These are phyloP conservation scores for Suillus subluteus DNA, from an alignment of 768 basidiomycete species.

Conservation along the genomic window DNA sequence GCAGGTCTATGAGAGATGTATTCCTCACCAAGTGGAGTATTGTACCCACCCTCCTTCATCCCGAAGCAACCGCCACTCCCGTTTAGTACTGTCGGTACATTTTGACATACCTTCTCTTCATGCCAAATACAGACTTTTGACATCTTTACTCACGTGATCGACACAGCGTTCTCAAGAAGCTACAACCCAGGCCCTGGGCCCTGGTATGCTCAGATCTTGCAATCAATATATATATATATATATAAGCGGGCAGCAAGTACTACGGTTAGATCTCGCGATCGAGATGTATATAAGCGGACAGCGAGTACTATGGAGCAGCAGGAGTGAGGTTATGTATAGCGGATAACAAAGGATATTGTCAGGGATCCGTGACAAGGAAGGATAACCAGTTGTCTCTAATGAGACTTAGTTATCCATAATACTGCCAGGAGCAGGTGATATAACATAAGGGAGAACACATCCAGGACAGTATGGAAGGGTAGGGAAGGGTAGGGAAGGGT, in stretches of 20 bases:
- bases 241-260: too few relatives aligned
- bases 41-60: not conserved
- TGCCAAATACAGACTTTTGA: not conserved
- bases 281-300: too few relatives aligned
- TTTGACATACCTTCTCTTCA: too few relatives aligned
- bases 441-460: too few relatives aligned
- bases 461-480: too few relatives aligned
- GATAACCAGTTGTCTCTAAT: too few relatives aligned
- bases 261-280: not conserved
- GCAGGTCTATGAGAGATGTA: not conserved
- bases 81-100: not conserved
- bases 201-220: not conserved
- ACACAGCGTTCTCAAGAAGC: not conserved
- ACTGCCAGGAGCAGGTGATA: too few relatives aligned
- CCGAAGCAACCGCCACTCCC: not conserved
- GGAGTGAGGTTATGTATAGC: not conserved
- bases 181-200: not conserved
- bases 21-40: constrained; percentile 2
- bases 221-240: too few relatives aligned
- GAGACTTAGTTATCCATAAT: too few relatives aligned
- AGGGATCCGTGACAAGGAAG: not conserved
- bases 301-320: too few relatives aligned
- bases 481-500: too few relatives aligned
- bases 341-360: not conserved
- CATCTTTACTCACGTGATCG: not conserved